Base-by-base conservation (phyloP, 345 rosid species). In the Hypericum perforatum region DNA sequence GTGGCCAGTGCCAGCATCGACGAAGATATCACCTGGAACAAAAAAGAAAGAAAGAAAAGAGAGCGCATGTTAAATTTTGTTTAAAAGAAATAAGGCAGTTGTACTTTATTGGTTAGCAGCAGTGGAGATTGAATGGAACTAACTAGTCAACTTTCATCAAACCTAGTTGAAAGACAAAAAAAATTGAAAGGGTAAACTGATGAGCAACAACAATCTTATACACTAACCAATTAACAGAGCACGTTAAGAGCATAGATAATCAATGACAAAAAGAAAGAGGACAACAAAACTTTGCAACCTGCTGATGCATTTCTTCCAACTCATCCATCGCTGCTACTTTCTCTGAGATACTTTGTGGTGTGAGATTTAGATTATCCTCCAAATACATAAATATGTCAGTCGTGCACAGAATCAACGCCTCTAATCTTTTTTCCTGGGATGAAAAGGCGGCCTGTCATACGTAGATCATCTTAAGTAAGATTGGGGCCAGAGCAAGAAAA, bases 291-390 rank as follows among this genome's bases (percentile, higher is more conserved):
- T 22, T 22, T 22, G 47, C 47, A 61, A 92, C 96, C 96, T 92
- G 96, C 69, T 76, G 94, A 65, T 85, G 80, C 94, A 88, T 88
- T 76, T 92, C 94, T 72, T 83, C 79, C 65, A 82, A 61, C 70
- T 92, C 96, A 75, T 92, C 98, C 51, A 63, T 52, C n/a, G 95
- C 88, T 77, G 73, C 66, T 61, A 78, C 81, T 78, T 81, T 92
- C 68, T 88, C 98, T 16, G 88, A 80, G 63, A 92, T 57, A 62
- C 57, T 77, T 65, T 83, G 76, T 32, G 96, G 86, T 41, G 85
- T 77, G 55, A 88, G 94, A 74, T 73, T 92, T 64, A 92, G 70
- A 73, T 92, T 92, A 75, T 92, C 96, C 71, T 88, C 98, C 76
- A 92, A 69, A 75, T 83, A 92, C 52, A 73, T 60, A 69, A 85